Base-by-base conservation (phyloP, 495 filamentous ascomycete genomes). In the Penicillium flavigenum region DNA sequence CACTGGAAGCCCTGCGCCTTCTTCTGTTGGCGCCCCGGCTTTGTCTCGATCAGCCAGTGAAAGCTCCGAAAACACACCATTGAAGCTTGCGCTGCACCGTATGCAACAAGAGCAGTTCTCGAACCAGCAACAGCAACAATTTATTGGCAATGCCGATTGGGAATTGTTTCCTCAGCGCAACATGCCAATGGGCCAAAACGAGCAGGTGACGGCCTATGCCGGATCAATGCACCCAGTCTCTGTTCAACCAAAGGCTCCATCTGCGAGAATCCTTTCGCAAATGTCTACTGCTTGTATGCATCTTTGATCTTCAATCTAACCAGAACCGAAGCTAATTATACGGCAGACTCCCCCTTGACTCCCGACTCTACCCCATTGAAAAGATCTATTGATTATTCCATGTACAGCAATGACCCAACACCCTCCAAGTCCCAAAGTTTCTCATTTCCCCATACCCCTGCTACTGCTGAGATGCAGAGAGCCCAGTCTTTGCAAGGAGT, bases 261-360 rank as follows among this genome's bases (percentile, higher is more conserved):
- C 64, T 17, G 63, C 65, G 12, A 63, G 66, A 34, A 77, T 79
- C 57, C 77, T 78, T 60, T 83, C 85, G 39, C 71, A 77, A 58
- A 90, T 84, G 29, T 87, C 83, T 61, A 75, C 74, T 60, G 62
- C 59, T 50, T 69, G 66, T 67, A 63, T 51, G 64, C 12, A 11
- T 20, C 17, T 22, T 5, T n/a, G 22, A 8, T 8, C 3, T 26
- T 17, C 16, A n/a, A 39, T 39, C 2, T 12, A 8, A 46, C n/a
- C 3, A 5, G 17, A 16, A 16, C 38, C 7, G 9, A 36, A 3
- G 11, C 60, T 68, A 60, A 76, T 48, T 29, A 34, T 51, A 43
- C 12, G 1, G 16, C 55, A 79, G 70, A 78, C 56, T 72, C 74
- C 49, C 80, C 78, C 1, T 66, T 81, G 42, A 82, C 80, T 47